Evolutionary conservation across 441 rosid species (phyloP), one percentile per base, ranked within the genome.

Genomic region (Eruca vesicaria): DNA sequence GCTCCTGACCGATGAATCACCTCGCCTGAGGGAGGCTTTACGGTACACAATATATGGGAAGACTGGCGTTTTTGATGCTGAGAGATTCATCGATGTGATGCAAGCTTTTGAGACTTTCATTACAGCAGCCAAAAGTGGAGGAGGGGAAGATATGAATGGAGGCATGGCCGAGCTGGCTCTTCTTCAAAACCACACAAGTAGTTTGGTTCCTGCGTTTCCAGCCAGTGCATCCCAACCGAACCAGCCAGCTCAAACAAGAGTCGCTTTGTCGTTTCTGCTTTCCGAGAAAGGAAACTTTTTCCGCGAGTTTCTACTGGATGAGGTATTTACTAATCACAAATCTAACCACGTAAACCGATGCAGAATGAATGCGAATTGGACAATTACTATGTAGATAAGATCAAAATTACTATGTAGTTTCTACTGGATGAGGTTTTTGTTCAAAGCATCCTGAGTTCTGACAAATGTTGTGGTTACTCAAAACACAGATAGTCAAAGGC

Each of bases 91-190:
- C 62, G 99, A 96, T 85, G 93, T 93, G 66, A 96, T 93, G 99
- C 95, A 87, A 96, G 99, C 99, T 59, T 95, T 96, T 75, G 99
- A 96, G 85, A 90, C 78, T 82, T 96, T 96, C 87, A 93, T 93
- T 50, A 86, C 90, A 62, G 97, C 97, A 63, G 99, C 98, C 69
- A 96, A 91, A 90, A 93, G 99, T 86, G 99, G 99, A 35, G 98
- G 98, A 52, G 99, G 99, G 69, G 97, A 91, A 83, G 74, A 74
- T 71, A 68, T 95, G 87, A 95, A 84, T 53, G 98, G 98, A 72
- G 76, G 86, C 68, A 95, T 95, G 99, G 98, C 97, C 15, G 98
- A 85, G 80, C 86, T 95, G 18, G 99, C 98, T 72, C 75, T 91
- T 76, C 10, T 91, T 74, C 90, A 83, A 78, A 81, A 61, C 73